Percentiles rank a stretch among this genome's conserved stretches.
These are phyloP conservation scores for Globisporangium canariense DNA, from an alignment of 352 stramenopile genomes.

Conservation along the genomic window DNA sequence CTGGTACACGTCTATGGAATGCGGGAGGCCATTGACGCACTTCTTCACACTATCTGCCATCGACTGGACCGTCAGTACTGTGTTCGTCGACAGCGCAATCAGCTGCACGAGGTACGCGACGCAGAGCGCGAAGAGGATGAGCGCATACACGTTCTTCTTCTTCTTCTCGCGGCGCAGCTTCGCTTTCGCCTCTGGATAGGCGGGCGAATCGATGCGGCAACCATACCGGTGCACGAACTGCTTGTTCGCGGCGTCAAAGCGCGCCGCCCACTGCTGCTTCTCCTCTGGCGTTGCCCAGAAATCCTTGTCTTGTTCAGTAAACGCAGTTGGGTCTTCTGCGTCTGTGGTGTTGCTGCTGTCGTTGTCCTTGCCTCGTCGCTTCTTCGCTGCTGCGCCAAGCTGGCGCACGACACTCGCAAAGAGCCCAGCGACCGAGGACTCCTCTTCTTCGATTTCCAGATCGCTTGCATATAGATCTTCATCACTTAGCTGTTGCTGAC, in stretches of 20 bases:
- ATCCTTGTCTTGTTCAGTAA: conserved; percentile 26
- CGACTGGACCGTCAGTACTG: background rate
- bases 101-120: conserved; percentile 27
- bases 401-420: conserved; percentile 14
- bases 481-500: background rate
- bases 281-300: conserved; percentile 23
- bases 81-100: conserved; percentile 12
- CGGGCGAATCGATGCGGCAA: conserved; percentile 29
- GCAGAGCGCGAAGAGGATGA: conserved; percentile 26
- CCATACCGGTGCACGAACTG: conserved; percentile 24
- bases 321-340: background rate
- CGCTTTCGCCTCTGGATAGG: conserved; percentile 20
- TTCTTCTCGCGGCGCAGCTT: conserved; percentile 25
- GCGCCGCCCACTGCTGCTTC: conserved; percentile 28
- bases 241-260: conserved; percentile 20
- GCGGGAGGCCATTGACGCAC: background rate
- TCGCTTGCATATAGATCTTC: conserved; percentile 8
- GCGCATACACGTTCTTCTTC: conserved; percentile 16
- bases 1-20: background rate
- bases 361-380: background rate
- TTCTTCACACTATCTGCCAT: background rate
- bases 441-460: conserved; percentile 13
- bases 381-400: conserved; percentile 1
- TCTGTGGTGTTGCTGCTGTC: background rate
- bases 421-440: conserved; percentile 10